Evolutionary conservation across 805 yeast species (phyloP), one percentile per base, ranked within the genome.

Genomic region (Hermanozyma aechmeae): DNA sequence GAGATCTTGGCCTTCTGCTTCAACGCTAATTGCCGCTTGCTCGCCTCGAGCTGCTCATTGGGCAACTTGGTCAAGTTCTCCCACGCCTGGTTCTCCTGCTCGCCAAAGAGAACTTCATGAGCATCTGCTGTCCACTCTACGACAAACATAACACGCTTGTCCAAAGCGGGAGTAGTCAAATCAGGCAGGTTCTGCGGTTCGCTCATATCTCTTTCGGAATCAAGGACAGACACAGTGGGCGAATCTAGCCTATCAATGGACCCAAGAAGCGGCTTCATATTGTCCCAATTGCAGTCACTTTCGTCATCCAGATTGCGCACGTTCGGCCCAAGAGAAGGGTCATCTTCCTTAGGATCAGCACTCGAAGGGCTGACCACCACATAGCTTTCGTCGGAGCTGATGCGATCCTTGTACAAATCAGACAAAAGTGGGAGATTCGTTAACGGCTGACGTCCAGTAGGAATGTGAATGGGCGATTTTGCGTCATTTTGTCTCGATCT

Each of bases 31-130:
- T 37, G 33, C 3, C 48, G 48, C 40, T 62, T 68, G 33, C 57
- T 64, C n/a, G 49, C 56, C 37, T 70, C 79, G 23, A 79, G 56
- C 36, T 72, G 78, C 1, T 58, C 62, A 42, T 79, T 79, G 2
- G 66, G 61, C 6, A 78, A 45, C 2, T 27, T 28, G 2, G 39
- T 34, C 1, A 54, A 46, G 13, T 63, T 63, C 4, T 64, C 58
- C 85, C 86, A 79, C 2, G 76, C 67, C 23, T 69, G 73, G 47
- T 48, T 24, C 34, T 43, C 26, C 33, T 37, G 3, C 34, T 38
- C 6, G 58, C 37, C 23, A 55, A 42, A 1, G 21, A 26, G 4
- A 50, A n/a, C n/a, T n/a, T n/a, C n/a, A n/a, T n/a, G n/a, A n/a
- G n/a, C n/a, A n/a, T n/a, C n/a, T n/a, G n/a, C n/a, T n/a, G n/a